phyloP scores from a whole-genome alignment of 169 alveolate species.

The Plasmodium cynomolgi region DNA sequence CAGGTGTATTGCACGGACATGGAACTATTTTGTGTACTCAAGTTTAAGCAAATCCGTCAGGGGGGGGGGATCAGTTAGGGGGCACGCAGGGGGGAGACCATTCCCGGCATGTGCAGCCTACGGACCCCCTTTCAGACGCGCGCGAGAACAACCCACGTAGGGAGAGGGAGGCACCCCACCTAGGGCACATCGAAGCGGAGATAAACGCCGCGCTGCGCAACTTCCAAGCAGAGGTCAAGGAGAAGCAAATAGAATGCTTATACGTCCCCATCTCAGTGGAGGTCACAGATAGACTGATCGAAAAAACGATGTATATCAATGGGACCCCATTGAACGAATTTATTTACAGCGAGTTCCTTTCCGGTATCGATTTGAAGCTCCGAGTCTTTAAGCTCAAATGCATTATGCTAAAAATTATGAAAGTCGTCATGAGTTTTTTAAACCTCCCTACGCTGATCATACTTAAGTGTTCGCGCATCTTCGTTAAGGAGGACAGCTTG shows the following conservation, averaged over 20 bases:
- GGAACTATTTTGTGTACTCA: conserved; percentile 29
- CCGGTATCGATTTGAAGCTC: conserved; percentile 59
- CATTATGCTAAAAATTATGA: conserved; percentile 29
- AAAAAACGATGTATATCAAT: conserved; percentile 49
- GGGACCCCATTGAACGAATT: conserved; percentile 65
- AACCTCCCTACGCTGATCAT: conserved; percentile 6
- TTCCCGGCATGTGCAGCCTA: background rate
- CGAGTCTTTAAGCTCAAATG: conserved; percentile 58
- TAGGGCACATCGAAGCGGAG: conserved; percentile 15
- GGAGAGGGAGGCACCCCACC: background rate
- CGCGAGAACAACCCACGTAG: background rate
- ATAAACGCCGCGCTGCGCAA: conserved; percentile 2
- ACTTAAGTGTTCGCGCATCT: conserved; percentile 45
- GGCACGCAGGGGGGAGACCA: background rate
- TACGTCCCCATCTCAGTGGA: conserved; percentile 47
- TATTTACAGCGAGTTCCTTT: conserved; percentile 60
- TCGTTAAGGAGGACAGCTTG: conserved; percentile 42
- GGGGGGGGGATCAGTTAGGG: background rate
- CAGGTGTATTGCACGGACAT: conserved; percentile 43
- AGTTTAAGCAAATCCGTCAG: conserved; percentile 10
- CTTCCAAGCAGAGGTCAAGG: conserved; percentile 8
- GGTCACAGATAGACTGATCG: conserved; percentile 3
- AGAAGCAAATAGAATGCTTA: conserved; percentile 30
- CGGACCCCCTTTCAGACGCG: no score
- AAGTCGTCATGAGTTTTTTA: conserved; percentile 4